Conservation (phyloP, 257 asterid genomes). For the Striga asiatica region DNA sequence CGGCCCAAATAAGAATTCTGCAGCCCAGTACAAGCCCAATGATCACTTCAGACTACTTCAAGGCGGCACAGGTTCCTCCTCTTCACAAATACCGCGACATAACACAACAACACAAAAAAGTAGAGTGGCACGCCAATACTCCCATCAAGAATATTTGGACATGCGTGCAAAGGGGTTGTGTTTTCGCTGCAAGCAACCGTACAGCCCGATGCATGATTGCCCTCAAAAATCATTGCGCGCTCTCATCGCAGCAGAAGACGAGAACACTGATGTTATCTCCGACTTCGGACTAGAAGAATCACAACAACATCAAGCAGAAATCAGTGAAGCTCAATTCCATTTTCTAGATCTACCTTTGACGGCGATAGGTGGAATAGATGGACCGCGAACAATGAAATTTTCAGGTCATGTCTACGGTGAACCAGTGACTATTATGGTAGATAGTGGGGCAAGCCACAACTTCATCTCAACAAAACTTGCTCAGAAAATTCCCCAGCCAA, state of each 20-base stretch:
- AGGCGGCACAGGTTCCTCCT: no score
- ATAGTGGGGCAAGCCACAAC: neutral
- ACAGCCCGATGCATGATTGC: neutral
- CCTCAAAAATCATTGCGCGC: neutral
- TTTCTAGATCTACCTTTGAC: neutral
- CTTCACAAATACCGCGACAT: no score
- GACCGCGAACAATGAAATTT: neutral
- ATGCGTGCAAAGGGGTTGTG: neutral
- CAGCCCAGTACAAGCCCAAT: no score
- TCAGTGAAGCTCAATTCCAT: neutral
- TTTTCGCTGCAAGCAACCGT: neutral
- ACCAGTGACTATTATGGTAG: neutral
- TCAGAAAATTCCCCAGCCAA: neutral
- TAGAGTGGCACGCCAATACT: neutral
- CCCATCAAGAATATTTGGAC: neutral
- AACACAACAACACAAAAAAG: conserved; percentile 7
- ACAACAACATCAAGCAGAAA: neutral
- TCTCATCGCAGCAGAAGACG: no score
- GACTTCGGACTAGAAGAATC: no score
- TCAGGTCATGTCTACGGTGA: no score
- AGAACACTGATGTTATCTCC: no score
- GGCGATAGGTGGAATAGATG: neutral
- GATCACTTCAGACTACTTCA: no score
- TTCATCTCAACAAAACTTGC: no score
- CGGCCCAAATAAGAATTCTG: no score